phyloP scores from a whole-genome alignment of 139 green algal species.

The Zygnema circumcarinatum region DNA sequence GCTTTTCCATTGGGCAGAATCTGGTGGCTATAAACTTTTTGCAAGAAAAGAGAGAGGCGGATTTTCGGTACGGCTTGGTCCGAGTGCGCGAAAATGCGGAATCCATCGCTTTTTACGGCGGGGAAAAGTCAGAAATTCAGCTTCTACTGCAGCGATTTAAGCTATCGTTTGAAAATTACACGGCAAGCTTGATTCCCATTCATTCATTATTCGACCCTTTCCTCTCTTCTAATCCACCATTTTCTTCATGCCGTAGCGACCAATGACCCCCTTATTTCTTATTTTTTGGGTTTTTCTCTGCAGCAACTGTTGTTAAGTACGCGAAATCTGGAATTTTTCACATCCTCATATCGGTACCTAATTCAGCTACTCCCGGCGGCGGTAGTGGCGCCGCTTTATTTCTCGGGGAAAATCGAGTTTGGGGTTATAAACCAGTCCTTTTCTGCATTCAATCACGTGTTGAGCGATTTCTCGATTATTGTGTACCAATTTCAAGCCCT shows the following conservation, averaged over 20 bases:
- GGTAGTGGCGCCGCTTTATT: slow-evolving; percentile 97
- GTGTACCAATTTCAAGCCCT: slow-evolving; percentile 96
- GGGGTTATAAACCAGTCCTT: slow-evolving; percentile 96
- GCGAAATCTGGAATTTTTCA: slow-evolving; percentile 98
- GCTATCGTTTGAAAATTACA: slow-evolving; percentile 82
- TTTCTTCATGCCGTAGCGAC: not conserved
- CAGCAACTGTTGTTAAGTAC: slow-evolving; percentile 78
- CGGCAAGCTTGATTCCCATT: slow-evolving; percentile 33
- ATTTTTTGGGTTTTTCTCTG: not conserved
- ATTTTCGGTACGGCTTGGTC: slow-evolving; percentile 88
- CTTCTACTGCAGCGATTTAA: slow-evolving; percentile 69
- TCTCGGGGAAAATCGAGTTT: slow-evolving; percentile 96
- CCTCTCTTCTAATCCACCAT: slow-evolving; percentile 5
- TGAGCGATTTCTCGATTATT: slow-evolving; percentile 91
- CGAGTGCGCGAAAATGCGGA: slow-evolving; percentile 82
- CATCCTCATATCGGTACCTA: slow-evolving; percentile 89
- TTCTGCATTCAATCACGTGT: slow-evolving; percentile 95
- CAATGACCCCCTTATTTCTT: not conserved
- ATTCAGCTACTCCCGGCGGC: slow-evolving; percentile 94
- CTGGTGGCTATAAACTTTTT: slow-evolving; percentile 96
- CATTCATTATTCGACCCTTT: slow-evolving; percentile 1
- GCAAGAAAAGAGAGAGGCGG: slow-evolving; percentile 89
- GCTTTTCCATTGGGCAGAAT: too few species aligned
- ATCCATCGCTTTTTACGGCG: slow-evolving; percentile 90
- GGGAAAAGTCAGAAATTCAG: slow-evolving; percentile 77